These are phyloP conservation scores for Marasmius tenuissimus DNA, from an alignment of 1,284 basidiomycete genomes.

Conservation along the genomic window DNA sequence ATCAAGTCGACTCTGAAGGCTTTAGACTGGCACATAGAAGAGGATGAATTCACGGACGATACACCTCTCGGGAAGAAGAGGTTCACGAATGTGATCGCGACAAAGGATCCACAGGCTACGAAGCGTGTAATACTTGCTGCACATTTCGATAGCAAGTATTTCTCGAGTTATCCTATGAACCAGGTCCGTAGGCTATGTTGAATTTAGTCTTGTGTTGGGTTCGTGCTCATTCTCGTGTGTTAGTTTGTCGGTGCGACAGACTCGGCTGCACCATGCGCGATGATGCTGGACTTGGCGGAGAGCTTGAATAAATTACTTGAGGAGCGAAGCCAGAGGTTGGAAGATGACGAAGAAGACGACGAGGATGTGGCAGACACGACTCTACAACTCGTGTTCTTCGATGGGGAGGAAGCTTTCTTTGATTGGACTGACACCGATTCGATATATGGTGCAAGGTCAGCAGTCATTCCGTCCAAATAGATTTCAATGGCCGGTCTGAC, in stretches of 20 bases:
- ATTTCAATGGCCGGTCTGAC: neutral
- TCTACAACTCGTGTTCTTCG: slow-evolving; percentile 95
- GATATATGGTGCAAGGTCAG: slow-evolving; percentile 88
- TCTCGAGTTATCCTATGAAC: slow-evolving; percentile 65
- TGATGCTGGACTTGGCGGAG: slow-evolving; percentile 90
- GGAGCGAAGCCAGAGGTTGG: slow-evolving; percentile 55
- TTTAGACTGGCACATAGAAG: slow-evolving; percentile 85
- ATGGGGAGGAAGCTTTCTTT: slow-evolving; percentile 96
- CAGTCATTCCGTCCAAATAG: slow-evolving; percentile 1
- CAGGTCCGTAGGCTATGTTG: slow-evolving; percentile 51
- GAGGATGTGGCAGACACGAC: slow-evolving; percentile 81
- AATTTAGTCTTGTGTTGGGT: slow-evolving; percentile 4
- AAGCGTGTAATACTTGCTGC: slow-evolving; percentile 87
- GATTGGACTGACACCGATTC: slow-evolving; percentile 91
- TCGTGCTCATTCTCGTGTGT: slow-evolving; percentile 7
- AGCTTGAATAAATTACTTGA: slow-evolving; percentile 72
- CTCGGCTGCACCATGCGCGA: slow-evolving; percentile 93
- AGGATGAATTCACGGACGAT: slow-evolving; percentile 74
- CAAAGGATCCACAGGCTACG: slow-evolving; percentile 86
- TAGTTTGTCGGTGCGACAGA: slow-evolving; percentile 98
- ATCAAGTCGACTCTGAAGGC: slow-evolving; percentile 67
- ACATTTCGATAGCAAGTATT: slow-evolving; percentile 97
- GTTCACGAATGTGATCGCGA: slow-evolving; percentile 94
- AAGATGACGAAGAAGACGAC: slow-evolving; percentile 65
- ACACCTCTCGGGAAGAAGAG: slow-evolving; percentile 84